Conservation (phyloP, 139 green algal genomes). For the Chlamydomonas schloesseri region DNA sequence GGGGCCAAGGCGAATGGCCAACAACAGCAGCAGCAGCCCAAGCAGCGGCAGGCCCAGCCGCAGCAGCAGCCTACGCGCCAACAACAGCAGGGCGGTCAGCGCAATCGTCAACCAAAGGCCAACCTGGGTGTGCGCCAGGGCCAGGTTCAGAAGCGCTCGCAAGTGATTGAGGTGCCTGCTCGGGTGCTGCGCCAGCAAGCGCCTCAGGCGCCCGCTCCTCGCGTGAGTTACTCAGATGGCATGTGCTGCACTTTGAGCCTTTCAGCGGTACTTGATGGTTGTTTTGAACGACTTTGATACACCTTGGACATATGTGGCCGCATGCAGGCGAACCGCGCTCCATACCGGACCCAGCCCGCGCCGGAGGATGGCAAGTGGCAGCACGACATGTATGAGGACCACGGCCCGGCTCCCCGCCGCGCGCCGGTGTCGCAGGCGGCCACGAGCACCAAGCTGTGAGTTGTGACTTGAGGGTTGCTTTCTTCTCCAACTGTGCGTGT, state of each 20-base stretch:
- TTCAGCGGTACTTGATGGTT: too few species aligned
- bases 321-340: too few species aligned
- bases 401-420: background rate
- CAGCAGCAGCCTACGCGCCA: background rate
- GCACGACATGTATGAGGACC: conserved; percentile 32
- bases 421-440: background rate
- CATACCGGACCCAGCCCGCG: background rate
- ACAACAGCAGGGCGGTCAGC: conserved; percentile 8
- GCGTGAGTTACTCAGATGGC: background rate
- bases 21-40: background rate
- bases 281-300: too few species aligned
- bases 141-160: conserved; percentile 12
- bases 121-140: conserved; percentile 12
- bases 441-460: conserved; percentile 38
- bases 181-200: background rate
- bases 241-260: background rate
- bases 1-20: background rate
- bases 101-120: background rate
- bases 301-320: too few species aligned
- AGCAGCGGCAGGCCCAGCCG: background rate
- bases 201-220: background rate
- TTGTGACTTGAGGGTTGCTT: background rate
- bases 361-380: conserved; percentile 20
- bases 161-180: conserved; percentile 8
- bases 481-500: too few species aligned